Percentiles rank a stretch among this genome's conserved stretches.
Evolutionary conservation across 2,329 filamentous ascomycete species (phyloP).

Genomic region (Aspergillus quadricinctus): DNA sequence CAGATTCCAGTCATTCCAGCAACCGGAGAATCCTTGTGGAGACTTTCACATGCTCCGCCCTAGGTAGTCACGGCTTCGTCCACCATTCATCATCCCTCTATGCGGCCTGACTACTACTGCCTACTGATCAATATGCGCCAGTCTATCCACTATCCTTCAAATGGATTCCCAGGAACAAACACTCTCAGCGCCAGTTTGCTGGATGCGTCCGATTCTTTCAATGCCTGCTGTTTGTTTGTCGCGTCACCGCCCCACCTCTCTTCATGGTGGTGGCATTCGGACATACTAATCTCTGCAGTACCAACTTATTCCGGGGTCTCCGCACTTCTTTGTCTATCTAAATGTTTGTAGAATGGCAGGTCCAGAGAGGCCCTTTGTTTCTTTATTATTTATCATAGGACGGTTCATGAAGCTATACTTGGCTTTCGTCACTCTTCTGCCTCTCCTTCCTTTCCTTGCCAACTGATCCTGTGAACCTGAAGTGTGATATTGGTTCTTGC

Average conservation of each 20-base stretch:
- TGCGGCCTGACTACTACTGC: not conserved
- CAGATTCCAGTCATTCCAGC: not conserved
- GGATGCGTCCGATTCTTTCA: not conserved
- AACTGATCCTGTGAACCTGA: not conserved
- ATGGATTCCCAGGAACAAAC: not conserved
- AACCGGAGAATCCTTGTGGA: conserved; percentile 2
- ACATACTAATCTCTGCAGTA: not conserved
- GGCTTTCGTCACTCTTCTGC: not conserved
- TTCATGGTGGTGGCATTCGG: not conserved
- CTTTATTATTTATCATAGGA: not conserved
- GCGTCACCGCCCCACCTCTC: not conserved
- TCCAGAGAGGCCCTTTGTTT: not conserved
- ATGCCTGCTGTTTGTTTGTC: not conserved
- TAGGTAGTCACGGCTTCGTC: not conserved
- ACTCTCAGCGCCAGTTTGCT: not conserved
- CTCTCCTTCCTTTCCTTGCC: not conserved
- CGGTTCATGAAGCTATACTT: not conserved
- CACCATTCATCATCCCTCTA: not conserved
- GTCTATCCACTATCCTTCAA: not conserved
- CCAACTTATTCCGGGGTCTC: not conserved
- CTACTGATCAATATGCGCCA: not conserved
- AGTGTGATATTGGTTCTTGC: not conserved
- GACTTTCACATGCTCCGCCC: conserved; percentile 21
- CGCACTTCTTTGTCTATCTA: not conserved
- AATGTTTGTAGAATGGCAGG: not conserved